Evolutionary conservation across 768 basidiomycete species (phyloP), one percentile per base, ranked within the genome.

Genomic region (Strobilomyces dryophilus): DNA sequence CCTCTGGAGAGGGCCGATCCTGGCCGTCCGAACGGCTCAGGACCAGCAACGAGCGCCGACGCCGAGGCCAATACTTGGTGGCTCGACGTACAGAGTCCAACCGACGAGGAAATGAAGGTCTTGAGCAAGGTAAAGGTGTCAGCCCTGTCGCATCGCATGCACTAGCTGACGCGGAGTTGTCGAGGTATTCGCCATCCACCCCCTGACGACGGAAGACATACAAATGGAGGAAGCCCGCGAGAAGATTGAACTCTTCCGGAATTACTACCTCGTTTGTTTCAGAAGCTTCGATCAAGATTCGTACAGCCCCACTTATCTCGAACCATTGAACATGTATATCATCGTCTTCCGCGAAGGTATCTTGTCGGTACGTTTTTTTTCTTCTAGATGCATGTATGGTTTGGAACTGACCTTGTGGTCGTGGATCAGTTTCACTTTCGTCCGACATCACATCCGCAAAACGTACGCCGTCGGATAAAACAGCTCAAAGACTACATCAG

Each of bases 261-360:
- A 95, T 68, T 99, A 99, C 70, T 98, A 98, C 69, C 83, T 99
- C 49, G 97, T 98, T 56, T 98, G 95, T 78, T 99, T 99, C 78
- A 87, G 97, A 57, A 90, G 92, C 58, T 98, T 99, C 74, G 97
- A 99, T 71, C 97, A 99, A 75, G 97, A 98, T 70, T 89, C 85
- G 21, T 98, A 98, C 74, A 92, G 90, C 63, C 94, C 95, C 17
- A 98, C 94, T 2, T 87, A 98, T 69, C 84, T 99, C 43, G 95
- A 99, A 69, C 97, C 97, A 15, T 77, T 98, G 58, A 99, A 99
- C 73, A 98, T 98, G 95, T 99, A 99, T 73, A 95, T 99, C 61
- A 90, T 98, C 61, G 97, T 99, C 45, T 98, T 99, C 75, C 81
- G 95, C 21, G 97, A 98, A 68, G 97, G 97, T 17, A 98, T 85